Conservation (phyloP, 345 rosid species). For the Gossypium anomalum region DNA sequence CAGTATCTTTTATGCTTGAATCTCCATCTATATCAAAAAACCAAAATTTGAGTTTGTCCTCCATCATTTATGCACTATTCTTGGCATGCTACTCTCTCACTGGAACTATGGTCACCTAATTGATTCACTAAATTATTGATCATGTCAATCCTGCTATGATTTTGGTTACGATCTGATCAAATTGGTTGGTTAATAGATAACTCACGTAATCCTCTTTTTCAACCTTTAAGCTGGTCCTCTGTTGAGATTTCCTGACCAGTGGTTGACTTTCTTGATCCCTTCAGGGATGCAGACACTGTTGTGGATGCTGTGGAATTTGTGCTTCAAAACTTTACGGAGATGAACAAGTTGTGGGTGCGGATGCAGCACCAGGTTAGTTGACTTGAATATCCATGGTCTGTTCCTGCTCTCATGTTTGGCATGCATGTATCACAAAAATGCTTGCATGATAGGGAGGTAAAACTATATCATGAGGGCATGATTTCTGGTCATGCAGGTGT, state of each 20-base stretch:
- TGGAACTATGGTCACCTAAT: background rate
- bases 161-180: constrained; percentile 1
- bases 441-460: constrained; percentile 69
- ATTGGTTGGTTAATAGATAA: background rate
- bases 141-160: constrained; percentile 6
- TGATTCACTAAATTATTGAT: constrained; percentile 3
- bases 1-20: background rate
- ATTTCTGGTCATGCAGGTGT: constrained; percentile 96
- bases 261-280: constrained; percentile 17
- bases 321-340: constrained; percentile 94
- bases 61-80: background rate
- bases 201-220: background rate
- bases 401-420: constrained; percentile 62
- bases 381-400: constrained; percentile 35
- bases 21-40: background rate
- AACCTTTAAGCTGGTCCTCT: constrained; percentile 10
- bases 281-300: constrained; percentile 94
- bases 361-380: constrained; percentile 99
- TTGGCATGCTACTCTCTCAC: background rate
- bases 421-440: constrained; percentile 48
- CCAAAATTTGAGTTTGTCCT: background rate
- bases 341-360: constrained; percentile 99
- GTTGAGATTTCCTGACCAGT: constrained; percentile 10
- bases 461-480: constrained; percentile 77
- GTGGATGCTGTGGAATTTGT: constrained; percentile 94